Evolutionary conservation across 2,329 filamentous ascomycete species (phyloP).

Genomic region (Aspergillus eucalypticola): DNA sequence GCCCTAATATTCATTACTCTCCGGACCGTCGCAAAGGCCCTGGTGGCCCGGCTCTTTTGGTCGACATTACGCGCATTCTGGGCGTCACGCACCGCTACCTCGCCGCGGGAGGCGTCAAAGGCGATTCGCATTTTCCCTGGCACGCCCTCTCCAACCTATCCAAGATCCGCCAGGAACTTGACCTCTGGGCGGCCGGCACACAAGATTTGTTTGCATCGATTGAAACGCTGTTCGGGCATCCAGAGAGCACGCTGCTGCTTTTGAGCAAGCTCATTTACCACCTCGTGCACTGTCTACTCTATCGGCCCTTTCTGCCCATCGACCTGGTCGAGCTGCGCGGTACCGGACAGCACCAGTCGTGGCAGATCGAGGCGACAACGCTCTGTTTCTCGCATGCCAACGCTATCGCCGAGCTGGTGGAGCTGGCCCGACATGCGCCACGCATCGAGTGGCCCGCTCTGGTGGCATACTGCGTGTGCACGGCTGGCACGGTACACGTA

Average conservation of each 20-base stretch:
- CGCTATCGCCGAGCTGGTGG: conserved; percentile 78
- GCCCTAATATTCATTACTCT: conserved; percentile 74
- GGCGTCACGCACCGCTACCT: conserved; percentile 83
- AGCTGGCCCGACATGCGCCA: conserved; percentile 71
- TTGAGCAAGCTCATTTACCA: conserved; percentile 87
- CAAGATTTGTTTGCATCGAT: conserved; percentile 77
- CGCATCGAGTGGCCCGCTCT: conserved; percentile 84
- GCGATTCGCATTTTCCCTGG: conserved; percentile 89
- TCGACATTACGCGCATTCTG: conserved; percentile 79
- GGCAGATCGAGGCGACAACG: conserved; percentile 90
- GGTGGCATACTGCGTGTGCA: conserved; percentile 82
- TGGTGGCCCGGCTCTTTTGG: conserved; percentile 76
- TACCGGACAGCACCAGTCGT: conserved; percentile 81
- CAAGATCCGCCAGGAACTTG: conserved; percentile 80
- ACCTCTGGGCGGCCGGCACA: conserved; percentile 80
- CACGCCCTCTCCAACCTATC: conserved; percentile 82
- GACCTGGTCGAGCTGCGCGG: conserved; percentile 78
- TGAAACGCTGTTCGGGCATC: conserved; percentile 72
- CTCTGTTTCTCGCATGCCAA: conserved; percentile 85
- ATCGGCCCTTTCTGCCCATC: conserved; percentile 82
- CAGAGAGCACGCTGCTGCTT: conserved; percentile 75
- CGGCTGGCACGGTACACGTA: conserved; percentile 83
- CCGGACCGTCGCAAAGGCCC: conserved; percentile 71
- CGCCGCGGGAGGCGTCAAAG: conserved; percentile 81
- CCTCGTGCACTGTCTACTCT: conserved; percentile 81